These are phyloP conservation scores for Marasmius tenuissimus DNA, from an alignment of 1,284 basidiomycete genomes.

Conservation along the genomic window DNA sequence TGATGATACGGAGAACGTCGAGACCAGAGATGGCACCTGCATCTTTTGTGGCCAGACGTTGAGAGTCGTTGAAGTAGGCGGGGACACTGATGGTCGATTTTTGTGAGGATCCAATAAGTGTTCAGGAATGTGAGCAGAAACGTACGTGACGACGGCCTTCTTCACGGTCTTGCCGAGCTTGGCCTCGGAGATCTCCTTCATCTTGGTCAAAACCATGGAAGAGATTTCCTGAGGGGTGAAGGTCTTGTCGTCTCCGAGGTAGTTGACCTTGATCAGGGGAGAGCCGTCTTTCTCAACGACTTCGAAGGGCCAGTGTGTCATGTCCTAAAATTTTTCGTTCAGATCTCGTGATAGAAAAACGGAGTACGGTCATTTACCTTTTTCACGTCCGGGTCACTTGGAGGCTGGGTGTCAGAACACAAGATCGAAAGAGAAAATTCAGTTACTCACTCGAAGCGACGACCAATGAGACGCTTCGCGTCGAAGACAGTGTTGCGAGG, in stretches of 20 bases:
- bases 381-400: constrained; percentile 82
- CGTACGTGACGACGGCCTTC: constrained; percentile 92
- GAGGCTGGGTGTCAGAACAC: constrained; percentile 15
- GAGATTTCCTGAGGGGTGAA: constrained; percentile 99
- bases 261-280: constrained; percentile 94
- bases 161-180: constrained; percentile 95
- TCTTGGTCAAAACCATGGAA: constrained; percentile 97
- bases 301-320: constrained; percentile 94
- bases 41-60: constrained; percentile 94
- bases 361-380: constrained; percentile 50
- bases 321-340: constrained; percentile 53
- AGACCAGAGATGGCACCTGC: constrained; percentile 92
- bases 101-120: constrained; percentile 2
- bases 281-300: constrained; percentile 93
- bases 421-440: constrained; percentile 14
- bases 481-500: constrained; percentile 95
- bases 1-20: constrained; percentile 96
- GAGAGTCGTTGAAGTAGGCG: constrained; percentile 98
- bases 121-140: constrained; percentile 13
- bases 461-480: constrained; percentile 96
- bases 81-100: constrained; percentile 60
- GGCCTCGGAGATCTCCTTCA: constrained; percentile 99
- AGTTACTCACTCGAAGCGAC: constrained; percentile 81
- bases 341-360: constrained; percentile 6
- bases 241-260: constrained; percentile 91